Base-by-base conservation (phyloP, 495 filamentous ascomycete genomes). In the Penicillium lagena region DNA sequence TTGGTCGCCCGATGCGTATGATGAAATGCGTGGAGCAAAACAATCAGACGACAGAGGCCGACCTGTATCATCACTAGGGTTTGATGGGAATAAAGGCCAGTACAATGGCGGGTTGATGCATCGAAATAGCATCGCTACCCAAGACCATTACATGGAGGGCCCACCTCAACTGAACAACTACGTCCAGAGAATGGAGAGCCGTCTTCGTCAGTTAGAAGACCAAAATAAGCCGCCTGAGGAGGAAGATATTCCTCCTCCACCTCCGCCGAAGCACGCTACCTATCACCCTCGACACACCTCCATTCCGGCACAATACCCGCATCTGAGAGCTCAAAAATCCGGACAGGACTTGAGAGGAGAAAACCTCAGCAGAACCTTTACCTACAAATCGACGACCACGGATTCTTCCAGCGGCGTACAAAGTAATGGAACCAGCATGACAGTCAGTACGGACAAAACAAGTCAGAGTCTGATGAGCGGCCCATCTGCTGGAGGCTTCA, bases 401-500 rank as follows among this genome's bases (percentile, higher is more conserved):
- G 82, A 68, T 43, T 79, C 68, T n/a, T 89, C 87, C 2, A 82
- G 78, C 39, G 82, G 81, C 11, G 74, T 78, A 27, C 77, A 82
- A 47, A 90, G 86, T 50, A 82, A 75, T 37, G 75, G 76, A n/a
- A 91, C 87, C 7, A 83, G 82, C 55, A 70, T 71, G 47, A 91
- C 84, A 36, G 77, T 70, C 7, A 85, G 78, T 54, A 93, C 89
- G 0, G 79, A 84, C 42, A 77, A 76, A 50, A 96, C 91, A 7
- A 81, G 84, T 55, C 78, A 81, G 45, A 96, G 88, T 58, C 52
- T 97, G 31, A 96, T 97, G 93, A 96, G 89, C 62, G 93, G 90
- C 7, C 70, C 77, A 29, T 96, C 91, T 36, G 94, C 94, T 1
- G 85, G 89, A 12, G 90, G 78, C 1, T 86, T 96, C 60, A 96